Percentiles rank a stretch among this genome's conserved stretches.
Evolutionary conservation across 148 eudicot genomes (phyloP).

Genomic region (Spergularia marina): DNA sequence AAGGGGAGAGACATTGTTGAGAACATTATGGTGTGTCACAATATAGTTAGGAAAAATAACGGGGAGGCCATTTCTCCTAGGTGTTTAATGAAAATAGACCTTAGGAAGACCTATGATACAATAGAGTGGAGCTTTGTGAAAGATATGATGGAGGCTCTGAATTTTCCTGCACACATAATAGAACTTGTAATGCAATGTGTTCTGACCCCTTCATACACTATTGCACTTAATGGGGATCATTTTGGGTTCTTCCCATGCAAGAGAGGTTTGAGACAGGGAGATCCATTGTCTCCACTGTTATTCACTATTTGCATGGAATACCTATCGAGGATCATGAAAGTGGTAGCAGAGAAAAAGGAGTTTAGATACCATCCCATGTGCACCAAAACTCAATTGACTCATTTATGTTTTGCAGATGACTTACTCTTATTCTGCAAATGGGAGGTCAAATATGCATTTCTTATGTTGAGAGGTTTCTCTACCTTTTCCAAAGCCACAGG

Average conservation of each 20-base stretch:
- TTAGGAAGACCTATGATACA: no score
- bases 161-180: background rate
- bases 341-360: no score
- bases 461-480: no score
- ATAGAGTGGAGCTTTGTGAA: background rate
- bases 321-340: background rate
- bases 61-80: no score
- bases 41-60: no score
- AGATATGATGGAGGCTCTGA: background rate
- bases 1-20: background rate
- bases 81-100: no score
- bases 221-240: background rate
- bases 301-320: background rate
- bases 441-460: fast-evolving
- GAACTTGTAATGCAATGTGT: background rate
- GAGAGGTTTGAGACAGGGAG: background rate
- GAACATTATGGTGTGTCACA: background rate
- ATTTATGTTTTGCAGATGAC: no score
- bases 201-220: background rate
- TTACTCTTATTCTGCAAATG: no score
- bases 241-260: background rate
- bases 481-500: no score
- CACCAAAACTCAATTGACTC: no score
- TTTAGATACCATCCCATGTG: no score
- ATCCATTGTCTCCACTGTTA: background rate